Conservation (phyloP, 2,329 filamentous ascomycete species). For the Verticillium zaregamsianum region DNA sequence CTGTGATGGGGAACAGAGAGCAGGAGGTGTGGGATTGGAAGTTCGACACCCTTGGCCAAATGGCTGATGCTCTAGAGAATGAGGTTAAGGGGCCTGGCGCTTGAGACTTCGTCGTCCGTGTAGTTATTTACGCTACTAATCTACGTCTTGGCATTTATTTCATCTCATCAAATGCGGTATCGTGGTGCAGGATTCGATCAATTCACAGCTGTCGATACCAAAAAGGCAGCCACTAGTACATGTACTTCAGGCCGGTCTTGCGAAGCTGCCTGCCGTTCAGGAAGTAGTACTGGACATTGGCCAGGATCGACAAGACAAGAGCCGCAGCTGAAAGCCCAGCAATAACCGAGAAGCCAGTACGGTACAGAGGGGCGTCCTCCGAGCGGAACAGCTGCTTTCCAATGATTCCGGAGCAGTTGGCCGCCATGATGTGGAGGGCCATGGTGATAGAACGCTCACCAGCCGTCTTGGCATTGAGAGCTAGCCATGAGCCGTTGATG, state of each 20-base stretch:
- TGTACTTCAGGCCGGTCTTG: not conserved
- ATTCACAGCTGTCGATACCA: too few relatives aligned
- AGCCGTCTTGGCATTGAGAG: slow-evolving; percentile 21
- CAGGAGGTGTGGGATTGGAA: slow-evolving; percentile 45
- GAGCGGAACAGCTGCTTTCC: slow-evolving; percentile 24
- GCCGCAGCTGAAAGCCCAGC: slow-evolving; percentile 12
- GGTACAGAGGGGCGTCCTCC: slow-evolving; percentile 23
- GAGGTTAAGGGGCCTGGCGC: slow-evolving; percentile 8
- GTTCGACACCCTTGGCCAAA: slow-evolving; percentile 53
- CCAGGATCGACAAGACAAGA: slow-evolving; percentile 6
- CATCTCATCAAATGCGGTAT: too few relatives aligned
- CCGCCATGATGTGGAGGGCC: slow-evolving; percentile 27
- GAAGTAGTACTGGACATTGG: slow-evolving; percentile 12
- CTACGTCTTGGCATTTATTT: too few relatives aligned
- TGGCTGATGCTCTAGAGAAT: slow-evolving; percentile 54
- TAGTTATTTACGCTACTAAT: too few relatives aligned
- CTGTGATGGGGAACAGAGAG: slow-evolving; percentile 37
- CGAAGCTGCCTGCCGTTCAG: slow-evolving; percentile 1
- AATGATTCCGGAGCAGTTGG: slow-evolving; percentile 24
- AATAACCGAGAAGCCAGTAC: slow-evolving; percentile 21
- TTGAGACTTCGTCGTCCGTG: not conserved
- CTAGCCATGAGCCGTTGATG: slow-evolving; percentile 25
- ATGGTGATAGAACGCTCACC: slow-evolving; percentile 26
- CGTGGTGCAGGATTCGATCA: too few relatives aligned
- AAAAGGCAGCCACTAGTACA: not conserved